Evolutionary conservation across 1,284 basidiomycete species (phyloP).

Genomic region (Albatrellus sp.): DNA sequence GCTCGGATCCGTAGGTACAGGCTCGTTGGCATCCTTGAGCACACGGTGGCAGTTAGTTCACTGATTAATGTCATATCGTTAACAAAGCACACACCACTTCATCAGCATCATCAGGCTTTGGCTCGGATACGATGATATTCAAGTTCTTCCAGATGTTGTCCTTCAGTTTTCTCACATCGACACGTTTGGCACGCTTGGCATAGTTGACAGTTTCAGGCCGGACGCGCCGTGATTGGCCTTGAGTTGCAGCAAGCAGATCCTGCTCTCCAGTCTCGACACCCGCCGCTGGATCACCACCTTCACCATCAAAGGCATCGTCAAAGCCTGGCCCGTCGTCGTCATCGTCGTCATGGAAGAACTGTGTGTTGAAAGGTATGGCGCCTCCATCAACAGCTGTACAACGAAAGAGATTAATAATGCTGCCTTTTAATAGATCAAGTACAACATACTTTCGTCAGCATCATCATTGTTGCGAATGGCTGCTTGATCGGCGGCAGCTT

Average conservation of each 20-base stretch:
- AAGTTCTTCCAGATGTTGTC: conserved; percentile 96
- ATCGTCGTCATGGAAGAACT: conserved; percentile 89
- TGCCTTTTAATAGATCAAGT: not conserved
- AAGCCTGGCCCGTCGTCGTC: conserved; percentile 72
- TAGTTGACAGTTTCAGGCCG: conserved; percentile 90
- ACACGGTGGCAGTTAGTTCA: conserved; percentile 21
- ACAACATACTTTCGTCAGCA: conserved; percentile 47
- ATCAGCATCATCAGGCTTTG: conserved; percentile 26
- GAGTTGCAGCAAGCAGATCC: conserved; percentile 75
- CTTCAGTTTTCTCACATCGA: conserved; percentile 94
- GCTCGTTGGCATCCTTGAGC: conserved; percentile 31
- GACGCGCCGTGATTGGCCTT: conserved; percentile 68
- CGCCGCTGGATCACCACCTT: conserved; percentile 31
- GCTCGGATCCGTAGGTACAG: conserved; percentile 37
- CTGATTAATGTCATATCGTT: not conserved
- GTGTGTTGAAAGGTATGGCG: conserved; percentile 79
- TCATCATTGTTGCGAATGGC: conserved; percentile 42
- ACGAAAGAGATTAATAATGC: not conserved
- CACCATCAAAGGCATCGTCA: conserved; percentile 56
- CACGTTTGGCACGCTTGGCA: conserved; percentile 90
- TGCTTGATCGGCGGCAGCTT: conserved; percentile 74
- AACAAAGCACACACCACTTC: conserved; percentile 41
- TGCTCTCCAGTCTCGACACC: conserved; percentile 59
- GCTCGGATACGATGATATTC: conserved; percentile 44
- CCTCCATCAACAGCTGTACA: conserved; percentile 30